Base-by-base conservation (phyloP, 805 yeast species). In the Scheffersomyces amazonensis region DNA sequence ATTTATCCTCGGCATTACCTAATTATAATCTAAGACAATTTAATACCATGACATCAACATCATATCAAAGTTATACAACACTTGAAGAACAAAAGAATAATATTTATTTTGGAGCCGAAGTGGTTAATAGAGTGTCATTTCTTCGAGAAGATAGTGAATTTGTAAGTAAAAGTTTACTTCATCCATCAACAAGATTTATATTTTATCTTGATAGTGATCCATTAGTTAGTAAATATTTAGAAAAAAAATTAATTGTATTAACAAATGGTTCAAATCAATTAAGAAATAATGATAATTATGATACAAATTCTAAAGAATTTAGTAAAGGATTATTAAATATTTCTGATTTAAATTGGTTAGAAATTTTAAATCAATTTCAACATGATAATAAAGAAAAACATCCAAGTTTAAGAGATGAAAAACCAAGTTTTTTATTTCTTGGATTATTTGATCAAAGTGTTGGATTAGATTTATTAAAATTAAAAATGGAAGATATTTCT, bases 111-210 rank as follows among this genome's bases (percentile, higher is more conserved):
- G 73, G 78, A 16, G 72, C 72, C 12, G 77, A 69, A 42, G 77
- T 75, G 5, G 62, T 84, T 40, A 81, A 83, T 55, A 61, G 91
- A 40, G 76, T 83, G 5, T 75, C 83, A 13, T 84, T 81, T 48
- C 60, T 83, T 35, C 62, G 91, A 25, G 76, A 76, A 17, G 77
- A 83, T 52, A 32, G 58, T 13, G 72, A 65, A 20, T 81, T 80
- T 48, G 70, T 83, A 23, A 46, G 60, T 34, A 51, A 54, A 29
- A 75, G 80, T 4, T 56, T 76, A 15, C 46, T 44, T 16, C 76
- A 75, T 42, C 63, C 69, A 2, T 57, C 71, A 2, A 61, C 87
- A 1, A 59, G 76, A 36, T 75, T 82, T 40, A 53, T 83, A 2
- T 72, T 77, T 32, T 66, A 55, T 45, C 46, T 52, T 2, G 44